Evolutionary conservation across 148 eudicot species (phyloP).

Genomic region (Selenicereus undatus): DNA sequence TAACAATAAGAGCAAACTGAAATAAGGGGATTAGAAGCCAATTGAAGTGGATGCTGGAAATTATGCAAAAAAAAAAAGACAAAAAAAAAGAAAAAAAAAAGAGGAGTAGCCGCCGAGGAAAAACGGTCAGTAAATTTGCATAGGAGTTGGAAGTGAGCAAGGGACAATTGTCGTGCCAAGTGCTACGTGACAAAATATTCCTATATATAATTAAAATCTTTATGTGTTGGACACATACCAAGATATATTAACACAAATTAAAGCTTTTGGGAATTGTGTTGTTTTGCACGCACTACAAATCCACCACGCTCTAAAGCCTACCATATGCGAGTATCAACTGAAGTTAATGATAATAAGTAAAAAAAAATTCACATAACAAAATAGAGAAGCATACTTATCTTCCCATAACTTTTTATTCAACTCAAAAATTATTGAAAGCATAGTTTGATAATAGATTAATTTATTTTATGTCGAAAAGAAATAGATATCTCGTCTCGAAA

Average conservation of each 20-base stretch:
- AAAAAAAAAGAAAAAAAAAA: neutral
- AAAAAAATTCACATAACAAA: too few species aligned
- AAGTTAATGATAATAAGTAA: too few species aligned
- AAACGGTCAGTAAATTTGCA: slow-evolving; percentile 20
- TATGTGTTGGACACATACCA: neutral
- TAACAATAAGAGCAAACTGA: neutral
- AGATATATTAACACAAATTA: neutral
- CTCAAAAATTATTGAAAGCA: too few species aligned
- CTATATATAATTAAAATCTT: neutral
- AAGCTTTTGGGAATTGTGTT: slow-evolving; percentile 23
- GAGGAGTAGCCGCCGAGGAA: slow-evolving; percentile 18
- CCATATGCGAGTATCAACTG: too few species aligned
- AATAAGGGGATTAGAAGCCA: neutral
- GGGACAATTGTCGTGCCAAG: slow-evolving; percentile 19
- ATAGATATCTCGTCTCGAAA: too few species aligned
- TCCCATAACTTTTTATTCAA: too few species aligned
- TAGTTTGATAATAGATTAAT: too few species aligned
- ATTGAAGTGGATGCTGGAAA: neutral
- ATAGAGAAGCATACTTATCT: too few species aligned
- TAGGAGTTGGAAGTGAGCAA: slow-evolving; percentile 23
- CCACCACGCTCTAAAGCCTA: neutral
- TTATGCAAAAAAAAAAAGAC: too few species aligned
- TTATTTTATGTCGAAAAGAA: too few species aligned
- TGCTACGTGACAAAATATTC: slow-evolving; percentile 19
- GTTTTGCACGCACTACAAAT: slow-evolving; percentile 22